Base-by-base conservation (phyloP, 108 stramenopile genomes). In the Cyclotella choctawhatcheeana region DNA sequence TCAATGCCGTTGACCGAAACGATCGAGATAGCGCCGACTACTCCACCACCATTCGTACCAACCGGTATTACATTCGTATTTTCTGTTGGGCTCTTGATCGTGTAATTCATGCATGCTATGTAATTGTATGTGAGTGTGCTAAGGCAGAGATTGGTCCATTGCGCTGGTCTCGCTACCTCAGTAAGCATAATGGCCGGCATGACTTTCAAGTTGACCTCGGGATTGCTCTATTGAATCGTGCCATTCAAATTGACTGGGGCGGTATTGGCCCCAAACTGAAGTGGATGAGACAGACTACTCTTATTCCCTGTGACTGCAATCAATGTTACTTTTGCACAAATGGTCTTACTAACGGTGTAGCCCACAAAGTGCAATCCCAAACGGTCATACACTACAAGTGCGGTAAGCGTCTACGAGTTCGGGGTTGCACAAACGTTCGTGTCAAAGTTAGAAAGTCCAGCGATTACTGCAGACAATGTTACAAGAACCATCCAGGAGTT, bases 261-360 rank as follows among this genome's bases (percentile, higher is more conserved):
- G 61, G 40, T 16, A 7, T 6, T 29, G 56, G 56, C 10, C 31
- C 27, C 17, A 44, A 34, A 34, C 56, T 40, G 17, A 24, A 62
- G 1, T 62, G 68, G 53, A 52, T 52, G 51, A 52, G 51, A 22
- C n/a, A 52, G 24, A 2, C 2, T 22, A 22, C 1, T 5, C 22
- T 2, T 22, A 21, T 69, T 17, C 56, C 68, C 25, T 58, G 68
- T 29, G 43, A 27, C 12, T 69, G 68, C 40, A 31, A 58, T 3
- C 31, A 44, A 26, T 69, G 68, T 20, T 69, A 44, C 44, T 58
- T 58, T 20, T 69, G 68, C 25, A 26, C 32, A 52, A 69, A 58
- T 45, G 44, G 44, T 0, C 35, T 44, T 26, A 58, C 51, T 47
- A 25, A 51, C 5, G 6, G 6, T 21, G 50, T 17, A 51, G 50